phyloP scores from a whole-genome alignment of 2,329 filamentous ascomycete genomes.

The Fonsecaea monophora region DNA sequence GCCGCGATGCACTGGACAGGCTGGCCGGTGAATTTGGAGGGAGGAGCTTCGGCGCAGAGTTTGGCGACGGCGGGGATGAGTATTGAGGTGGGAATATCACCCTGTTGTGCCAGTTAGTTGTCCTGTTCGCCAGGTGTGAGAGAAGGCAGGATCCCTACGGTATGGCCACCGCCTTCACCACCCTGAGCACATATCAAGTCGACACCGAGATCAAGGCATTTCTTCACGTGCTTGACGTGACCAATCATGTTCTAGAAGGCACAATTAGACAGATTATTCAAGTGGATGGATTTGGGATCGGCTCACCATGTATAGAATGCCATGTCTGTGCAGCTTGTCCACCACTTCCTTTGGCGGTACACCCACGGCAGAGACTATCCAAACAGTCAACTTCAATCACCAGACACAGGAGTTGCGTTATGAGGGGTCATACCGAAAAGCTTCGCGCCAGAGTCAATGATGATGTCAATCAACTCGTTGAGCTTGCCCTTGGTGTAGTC shows the following conservation, averaged over 20 bases:
- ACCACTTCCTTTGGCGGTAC: conserved; percentile 88
- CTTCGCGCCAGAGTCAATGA: conserved; percentile 88
- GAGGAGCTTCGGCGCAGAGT: conserved; percentile 74
- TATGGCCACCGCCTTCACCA: conserved; percentile 96
- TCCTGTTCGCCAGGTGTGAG: not conserved
- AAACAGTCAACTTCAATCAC: conserved; percentile 7
- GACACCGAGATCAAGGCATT: conserved; percentile 88
- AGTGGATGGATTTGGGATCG: not conserved
- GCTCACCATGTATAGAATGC: conserved; percentile 64
- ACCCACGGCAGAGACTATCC: conserved; percentile 83
- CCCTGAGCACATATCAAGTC: conserved; percentile 99
- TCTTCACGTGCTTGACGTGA: conserved; percentile 98
- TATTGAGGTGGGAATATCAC: conserved; percentile 87
- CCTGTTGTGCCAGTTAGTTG: conserved; percentile 46
- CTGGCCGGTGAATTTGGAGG: conserved; percentile 82
- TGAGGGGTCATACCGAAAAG: conserved; percentile 66
- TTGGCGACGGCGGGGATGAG: conserved; percentile 92
- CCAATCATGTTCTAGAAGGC: conserved; percentile 98
- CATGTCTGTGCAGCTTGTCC: conserved; percentile 84
- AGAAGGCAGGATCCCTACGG: conserved; percentile 19
- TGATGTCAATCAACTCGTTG: conserved; percentile 83
- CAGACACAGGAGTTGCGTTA: not conserved
- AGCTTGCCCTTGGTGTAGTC: conserved; percentile 99
- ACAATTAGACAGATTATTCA: conserved; percentile 18
- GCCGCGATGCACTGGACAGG: conserved; percentile 92